Evolutionary conservation across 2,329 filamentous ascomycete species (phyloP), one percentile per base, ranked within the genome.

Genomic region (Sarocladium oryzae): DNA sequence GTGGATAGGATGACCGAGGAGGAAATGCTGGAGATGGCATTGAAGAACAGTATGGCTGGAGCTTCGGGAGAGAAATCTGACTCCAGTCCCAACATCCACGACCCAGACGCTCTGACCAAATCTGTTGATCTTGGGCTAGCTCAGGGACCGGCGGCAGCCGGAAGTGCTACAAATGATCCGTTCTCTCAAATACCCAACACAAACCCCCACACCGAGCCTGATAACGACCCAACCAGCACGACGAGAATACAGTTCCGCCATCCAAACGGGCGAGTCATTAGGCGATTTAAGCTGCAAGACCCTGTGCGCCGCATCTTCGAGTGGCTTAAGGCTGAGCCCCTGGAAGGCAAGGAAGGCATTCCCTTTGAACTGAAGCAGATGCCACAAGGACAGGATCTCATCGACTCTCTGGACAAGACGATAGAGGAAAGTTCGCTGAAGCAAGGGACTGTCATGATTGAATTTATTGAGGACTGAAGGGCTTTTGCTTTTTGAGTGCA

Each of bases 231-330:
- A 1, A 76, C 82, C 20, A 80, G 80, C 2, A 87, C 86, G 2
- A 96, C 92, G 2, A 83, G 92, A 49, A 95, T 99, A 58, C 93
- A 97, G 65, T 95, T 99, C 71, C 81, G 88, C 54, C 88, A 96
- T 60, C 84, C 91, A 1, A 85, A 81, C 10, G 90, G 90, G 1
- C 84, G 92, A 16, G 79, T 96, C 9, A 91, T 99, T 53, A 85
- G 90, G 26, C 82, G 89, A n/a, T 99, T 99, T 69, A 73, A 76
- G 9, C 69, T 91, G 3, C 68, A 79, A 13, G 93, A 99, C 53
- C 75, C 79, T 1, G 90, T 99, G 11, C 79, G 82, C 51, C 82
- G 88, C 11, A 84, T 99, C 41, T 99, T 92, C 67, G 93, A 99
- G 71, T 99, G 91, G 89, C 82, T 99, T 57, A 99, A 97, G 72